Percentiles rank a stretch among this genome's conserved stretches.
Evolutionary conservation across 495 filamentous ascomycete genomes (phyloP).

Genomic region (Polyplosphaeria fusca): DNA sequence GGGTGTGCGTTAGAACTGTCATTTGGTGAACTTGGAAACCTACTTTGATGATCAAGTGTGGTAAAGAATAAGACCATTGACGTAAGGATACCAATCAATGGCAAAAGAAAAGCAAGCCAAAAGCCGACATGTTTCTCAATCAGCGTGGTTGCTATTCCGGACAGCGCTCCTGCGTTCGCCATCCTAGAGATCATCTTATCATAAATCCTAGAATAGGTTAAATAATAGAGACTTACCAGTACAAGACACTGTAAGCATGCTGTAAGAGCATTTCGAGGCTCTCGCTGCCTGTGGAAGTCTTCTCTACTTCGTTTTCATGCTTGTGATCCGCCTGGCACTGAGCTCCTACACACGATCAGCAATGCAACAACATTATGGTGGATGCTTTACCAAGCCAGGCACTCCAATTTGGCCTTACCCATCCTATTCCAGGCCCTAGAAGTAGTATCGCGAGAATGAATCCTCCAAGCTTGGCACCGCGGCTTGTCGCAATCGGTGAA

Average conservation of each 20-base stretch:
- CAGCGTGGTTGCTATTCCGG: not conserved
- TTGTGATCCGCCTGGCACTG: not conserved
- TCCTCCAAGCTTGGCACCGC: not conserved
- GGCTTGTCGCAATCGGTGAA: not conserved
- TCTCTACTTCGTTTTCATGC: not conserved
- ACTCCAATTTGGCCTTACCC: not conserved
- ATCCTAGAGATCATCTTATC: not conserved
- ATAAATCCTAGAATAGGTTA: not conserved
- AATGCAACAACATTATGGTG: not conserved
- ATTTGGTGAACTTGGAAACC: not conserved
- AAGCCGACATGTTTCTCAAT: not conserved
- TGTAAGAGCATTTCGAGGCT: slow-evolving; percentile 49
- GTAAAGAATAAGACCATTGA: not conserved
- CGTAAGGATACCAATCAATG: not conserved
- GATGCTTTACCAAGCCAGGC: not conserved
- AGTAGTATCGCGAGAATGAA: not conserved
- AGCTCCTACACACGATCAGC: not conserved
- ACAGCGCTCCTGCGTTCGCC: not conserved
- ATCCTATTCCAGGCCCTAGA: not conserved
- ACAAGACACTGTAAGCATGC: slow-evolving; percentile 58
- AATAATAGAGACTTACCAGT: not conserved
- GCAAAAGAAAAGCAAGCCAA: not conserved
- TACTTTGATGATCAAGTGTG: not conserved
- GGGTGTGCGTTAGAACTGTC: not conserved
- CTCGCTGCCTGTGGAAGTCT: not conserved